Evolutionary conservation across 106 monocot species (phyloP).

Genomic region (Dactylorhiza incarnata): DNA sequence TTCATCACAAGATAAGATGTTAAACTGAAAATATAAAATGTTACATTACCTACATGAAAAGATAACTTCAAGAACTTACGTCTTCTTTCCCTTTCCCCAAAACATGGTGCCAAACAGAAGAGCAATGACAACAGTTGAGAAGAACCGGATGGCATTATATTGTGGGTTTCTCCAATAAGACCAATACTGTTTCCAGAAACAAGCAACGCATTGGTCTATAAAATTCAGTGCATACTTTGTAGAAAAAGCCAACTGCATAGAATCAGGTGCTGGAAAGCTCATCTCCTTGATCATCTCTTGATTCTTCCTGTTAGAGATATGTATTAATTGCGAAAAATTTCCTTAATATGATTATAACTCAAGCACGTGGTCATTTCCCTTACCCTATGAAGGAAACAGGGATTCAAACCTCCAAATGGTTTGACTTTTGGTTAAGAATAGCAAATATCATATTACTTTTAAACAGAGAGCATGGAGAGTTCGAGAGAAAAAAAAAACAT

Average conservation of each 20-base stretch:
- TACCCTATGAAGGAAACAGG: too few species aligned
- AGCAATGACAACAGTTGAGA: constrained; percentile 43
- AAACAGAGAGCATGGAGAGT: neutral
- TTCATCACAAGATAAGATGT: too few species aligned
- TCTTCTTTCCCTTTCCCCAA: constrained; percentile 53
- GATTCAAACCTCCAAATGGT: neutral
- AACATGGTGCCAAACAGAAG: constrained; percentile 81
- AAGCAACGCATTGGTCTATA: constrained; percentile 44
- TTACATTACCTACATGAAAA: neutral
- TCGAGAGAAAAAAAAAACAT: neutral
- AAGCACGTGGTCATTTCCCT: too few species aligned
- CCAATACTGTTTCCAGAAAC: constrained; percentile 88
- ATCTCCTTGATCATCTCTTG: constrained; percentile 59
- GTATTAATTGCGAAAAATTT: neutral
- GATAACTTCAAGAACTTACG: constrained; percentile 30
- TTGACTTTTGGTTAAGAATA: neutral
- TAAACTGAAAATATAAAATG: too few species aligned
- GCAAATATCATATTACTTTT: neutral
- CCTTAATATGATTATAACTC: neutral
- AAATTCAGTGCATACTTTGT: constrained; percentile 61
- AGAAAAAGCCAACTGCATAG: constrained; percentile 57
- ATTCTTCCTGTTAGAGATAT: constrained; percentile 41
- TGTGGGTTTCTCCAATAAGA: constrained; percentile 93
- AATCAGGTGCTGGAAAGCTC: constrained; percentile 38
- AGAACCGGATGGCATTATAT: constrained; percentile 63